Percentiles rank a stretch among this genome's conserved stretches.
Evolutionary conservation across 1,284 basidiomycete species (phyloP).

Genomic region (Pascua sp.): DNA sequence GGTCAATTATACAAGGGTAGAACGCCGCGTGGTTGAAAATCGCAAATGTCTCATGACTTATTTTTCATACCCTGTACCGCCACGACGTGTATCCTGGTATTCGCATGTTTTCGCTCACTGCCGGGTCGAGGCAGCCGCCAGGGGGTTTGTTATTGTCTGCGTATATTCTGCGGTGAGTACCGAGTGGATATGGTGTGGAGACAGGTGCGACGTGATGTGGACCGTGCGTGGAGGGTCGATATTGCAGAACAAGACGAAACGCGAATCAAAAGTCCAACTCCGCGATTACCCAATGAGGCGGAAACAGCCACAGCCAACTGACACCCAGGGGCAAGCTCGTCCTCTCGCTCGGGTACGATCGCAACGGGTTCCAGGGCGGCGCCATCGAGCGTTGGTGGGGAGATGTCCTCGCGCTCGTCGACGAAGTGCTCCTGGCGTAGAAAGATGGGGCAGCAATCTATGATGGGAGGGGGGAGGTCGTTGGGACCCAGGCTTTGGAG

Average conservation of each 20-base stretch:
- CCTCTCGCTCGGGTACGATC: conserved; percentile 31
- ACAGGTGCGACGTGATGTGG: too few relatives aligned
- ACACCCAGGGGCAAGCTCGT: conserved; percentile 14
- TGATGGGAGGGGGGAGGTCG: too few relatives aligned
- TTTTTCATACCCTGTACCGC: conserved; percentile 33
- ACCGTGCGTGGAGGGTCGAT: too few relatives aligned
- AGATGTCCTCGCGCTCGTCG: conserved; percentile 20
- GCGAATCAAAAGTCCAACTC: too few relatives aligned
- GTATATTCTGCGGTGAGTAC: conserved; percentile 54
- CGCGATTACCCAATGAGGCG: too few relatives aligned
- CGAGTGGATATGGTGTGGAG: neutral
- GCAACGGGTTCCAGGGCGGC: conserved; percentile 25
- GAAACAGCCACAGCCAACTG: neutral
- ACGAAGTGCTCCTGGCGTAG: conserved; percentile 17
- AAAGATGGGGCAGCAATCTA: too few relatives aligned
- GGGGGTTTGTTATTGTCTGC: conserved; percentile 71
- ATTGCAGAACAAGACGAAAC: too few relatives aligned
- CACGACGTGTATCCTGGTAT: conserved; percentile 58
- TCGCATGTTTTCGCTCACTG: conserved; percentile 64
- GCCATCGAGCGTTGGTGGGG: conserved; percentile 25
- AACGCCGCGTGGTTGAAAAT: too few relatives aligned
- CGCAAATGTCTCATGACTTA: too few relatives aligned
- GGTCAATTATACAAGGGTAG: too few relatives aligned
- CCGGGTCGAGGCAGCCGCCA: conserved; percentile 67
- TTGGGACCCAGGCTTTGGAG: too few relatives aligned